A percentile compares a stretch with the other conserved stretches of the same genome.
Conservation (phyloP, 2,329 filamentous ascomycete genomes). For the Botrytis paeoniae region DNA sequence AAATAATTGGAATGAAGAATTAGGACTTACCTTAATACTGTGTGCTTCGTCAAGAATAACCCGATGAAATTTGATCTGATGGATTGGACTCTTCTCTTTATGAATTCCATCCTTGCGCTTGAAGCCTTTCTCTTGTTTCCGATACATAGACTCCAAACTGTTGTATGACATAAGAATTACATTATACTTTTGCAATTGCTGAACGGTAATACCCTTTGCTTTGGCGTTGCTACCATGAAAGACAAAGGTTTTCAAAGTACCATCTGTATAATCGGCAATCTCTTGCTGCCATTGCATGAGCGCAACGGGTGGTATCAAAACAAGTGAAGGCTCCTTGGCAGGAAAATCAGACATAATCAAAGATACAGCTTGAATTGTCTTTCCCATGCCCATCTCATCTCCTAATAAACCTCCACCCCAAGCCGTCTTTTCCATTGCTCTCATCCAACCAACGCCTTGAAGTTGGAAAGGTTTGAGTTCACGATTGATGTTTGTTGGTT, state of each 20-base stretch:
- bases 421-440: slow-evolving; percentile 75
- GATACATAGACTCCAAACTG: slow-evolving; percentile 83
- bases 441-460: slow-evolving; percentile 93
- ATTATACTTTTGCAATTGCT: slow-evolving; percentile 77
- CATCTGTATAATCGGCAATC: slow-evolving; percentile 78
- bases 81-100: slow-evolving; percentile 77
- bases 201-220: slow-evolving; percentile 70
- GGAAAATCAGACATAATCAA: slow-evolving; percentile 98
- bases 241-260: slow-evolving; percentile 84
- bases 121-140: slow-evolving; percentile 90
- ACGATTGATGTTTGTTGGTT: slow-evolving; percentile 75
- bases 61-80: slow-evolving; percentile 83
- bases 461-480: slow-evolving; percentile 91
- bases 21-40: slow-evolving; percentile 70
- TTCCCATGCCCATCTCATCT: slow-evolving; percentile 98
- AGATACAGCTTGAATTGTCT: slow-evolving; percentile 97
- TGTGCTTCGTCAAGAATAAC: slow-evolving; percentile 94
- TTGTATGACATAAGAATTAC: slow-evolving; percentile 98
- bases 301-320: slow-evolving; percentile 88
- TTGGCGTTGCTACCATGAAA: slow-evolving; percentile 86
- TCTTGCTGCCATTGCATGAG: slow-evolving; percentile 93
- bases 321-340: slow-evolving; percentile 75
- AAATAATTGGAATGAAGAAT: neutral
- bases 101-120: slow-evolving; percentile 73
- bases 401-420: slow-evolving; percentile 90